Evolutionary conservation across 2,329 filamentous ascomycete genomes (phyloP).

Genomic region (Cytospora schulzeri): DNA sequence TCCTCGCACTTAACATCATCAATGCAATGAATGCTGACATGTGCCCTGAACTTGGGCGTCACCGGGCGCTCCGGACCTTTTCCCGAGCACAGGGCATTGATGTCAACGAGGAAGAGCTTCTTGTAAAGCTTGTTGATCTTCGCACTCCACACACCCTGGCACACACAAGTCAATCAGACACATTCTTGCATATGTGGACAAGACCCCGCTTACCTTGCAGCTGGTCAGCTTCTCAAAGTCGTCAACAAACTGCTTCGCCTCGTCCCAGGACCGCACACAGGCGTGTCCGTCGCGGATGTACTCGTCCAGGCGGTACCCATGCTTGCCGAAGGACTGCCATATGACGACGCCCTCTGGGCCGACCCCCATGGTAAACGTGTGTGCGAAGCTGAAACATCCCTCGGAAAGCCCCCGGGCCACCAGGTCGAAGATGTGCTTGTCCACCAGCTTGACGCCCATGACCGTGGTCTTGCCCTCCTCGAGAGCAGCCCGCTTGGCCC

Average conservation of each 20-base stretch:
- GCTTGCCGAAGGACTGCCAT: background rate
- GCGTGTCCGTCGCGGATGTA: background rate
- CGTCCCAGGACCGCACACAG: background rate
- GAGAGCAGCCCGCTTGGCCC: background rate
- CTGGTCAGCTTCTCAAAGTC: background rate
- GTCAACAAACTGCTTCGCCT: background rate
- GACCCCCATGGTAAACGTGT: background rate
- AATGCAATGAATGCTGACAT: background rate
- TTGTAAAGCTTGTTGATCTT: background rate
- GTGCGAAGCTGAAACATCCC: background rate
- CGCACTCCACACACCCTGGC: background rate
- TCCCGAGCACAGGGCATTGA: background rate
- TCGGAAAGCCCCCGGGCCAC: background rate
- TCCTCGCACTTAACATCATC: background rate
- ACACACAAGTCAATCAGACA: background rate
- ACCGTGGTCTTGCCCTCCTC: background rate
- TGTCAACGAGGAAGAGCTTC: conserved; percentile 1
- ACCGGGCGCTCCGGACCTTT: background rate
- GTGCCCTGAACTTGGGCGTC: background rate
- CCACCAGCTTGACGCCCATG: background rate
- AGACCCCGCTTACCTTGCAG: background rate
- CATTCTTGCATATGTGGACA: too few relatives aligned
- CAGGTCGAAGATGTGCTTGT: background rate
- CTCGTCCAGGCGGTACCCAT: background rate
- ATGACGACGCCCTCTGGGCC: background rate